A percentile compares a stretch with the other conserved stretches of the same genome.
These are phyloP conservation scores for Echeveria elegans DNA, from an alignment of 164 flowering plant species.

Conservation along the genomic window DNA sequence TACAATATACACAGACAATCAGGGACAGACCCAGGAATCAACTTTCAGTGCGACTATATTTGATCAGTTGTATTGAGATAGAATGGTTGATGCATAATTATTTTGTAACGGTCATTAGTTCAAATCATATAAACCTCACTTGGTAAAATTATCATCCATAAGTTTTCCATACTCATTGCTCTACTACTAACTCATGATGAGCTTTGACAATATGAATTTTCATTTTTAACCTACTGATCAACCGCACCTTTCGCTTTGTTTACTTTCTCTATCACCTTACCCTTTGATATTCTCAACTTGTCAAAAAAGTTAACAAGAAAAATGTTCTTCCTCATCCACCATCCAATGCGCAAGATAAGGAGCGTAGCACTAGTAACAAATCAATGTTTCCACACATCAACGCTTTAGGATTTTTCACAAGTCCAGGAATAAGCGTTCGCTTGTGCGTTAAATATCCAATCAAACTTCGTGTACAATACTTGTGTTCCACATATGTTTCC, in stretches of 20 bases:
- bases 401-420: not conserved
- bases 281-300: slow-evolving; percentile 1
- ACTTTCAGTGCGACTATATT: too few relatives aligned
- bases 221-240: not conserved
- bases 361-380: too few relatives aligned
- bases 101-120: too few relatives aligned
- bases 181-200: too few relatives aligned
- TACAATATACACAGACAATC: not conserved
- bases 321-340: not conserved
- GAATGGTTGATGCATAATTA: too few relatives aligned
- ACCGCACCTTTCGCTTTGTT: not conserved
- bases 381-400: not conserved
- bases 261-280: not conserved
- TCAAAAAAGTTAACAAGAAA: not conserved
- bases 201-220: not conserved
- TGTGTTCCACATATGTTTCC: not conserved
- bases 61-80: too few relatives aligned
- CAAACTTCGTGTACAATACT: not conserved
- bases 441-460: not conserved
- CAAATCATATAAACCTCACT: too few relatives aligned
- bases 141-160: too few relatives aligned
- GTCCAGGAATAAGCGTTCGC: not conserved
- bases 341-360: slow-evolving; percentile 1
- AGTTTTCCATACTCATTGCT: too few relatives aligned
- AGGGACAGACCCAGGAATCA: too few relatives aligned